Evolutionary conservation across 78 protist genomes (phyloP), one percentile per base, ranked within the genome.

Genomic region (Guillardia theta): DNA sequence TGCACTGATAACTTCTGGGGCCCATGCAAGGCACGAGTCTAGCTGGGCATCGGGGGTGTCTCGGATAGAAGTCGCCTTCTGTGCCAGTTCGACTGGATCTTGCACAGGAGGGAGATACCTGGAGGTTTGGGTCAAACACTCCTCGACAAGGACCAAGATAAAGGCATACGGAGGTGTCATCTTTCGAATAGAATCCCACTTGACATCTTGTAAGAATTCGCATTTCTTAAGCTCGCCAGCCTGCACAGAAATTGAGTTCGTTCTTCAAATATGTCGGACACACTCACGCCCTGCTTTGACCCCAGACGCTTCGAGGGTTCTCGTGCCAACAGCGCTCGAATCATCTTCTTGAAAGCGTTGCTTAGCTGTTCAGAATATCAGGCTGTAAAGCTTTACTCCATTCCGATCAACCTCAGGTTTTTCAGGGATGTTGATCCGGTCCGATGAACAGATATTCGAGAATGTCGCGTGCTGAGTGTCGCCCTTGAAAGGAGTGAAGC

Each of bases 241-340:
- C n/a, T n/a, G n/a, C n/a, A n/a, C n/a, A n/a, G n/a, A n/a, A n/a
- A n/a, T n/a, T n/a, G n/a, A n/a, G n/a, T n/a, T n/a, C n/a, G n/a
- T n/a, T n/a, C n/a, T n/a, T n/a, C n/a, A n/a, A n/a, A n/a, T n/a
- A n/a, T n/a, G n/a, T n/a, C n/a, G n/a, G n/a, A n/a, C n/a, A n/a
- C n/a, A n/a, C n/a, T n/a, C n/a, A n/a, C n/a, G 33, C 90, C 90
- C 41, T 36, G 6, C 48, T 78, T 78, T 22, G 90, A 78, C 24
- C 93, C 93, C 54, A 88, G 6, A 15, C 93, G 64, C 93, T 88
- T 88, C 33, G 93, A 8, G n/a, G 93, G 93, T 45, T 88, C 93
- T 30, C 93, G 64, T 36, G n/a, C 22, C 41, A 88, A 76, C 37
- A 78, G 39, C 8, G 48, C 45, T 10, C 48, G 90, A 36, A 78